Percentiles rank a stretch among this genome's conserved stretches.
phyloP scores from a whole-genome alignment of 306 rosid genomes.

The Malus asiatica region DNA sequence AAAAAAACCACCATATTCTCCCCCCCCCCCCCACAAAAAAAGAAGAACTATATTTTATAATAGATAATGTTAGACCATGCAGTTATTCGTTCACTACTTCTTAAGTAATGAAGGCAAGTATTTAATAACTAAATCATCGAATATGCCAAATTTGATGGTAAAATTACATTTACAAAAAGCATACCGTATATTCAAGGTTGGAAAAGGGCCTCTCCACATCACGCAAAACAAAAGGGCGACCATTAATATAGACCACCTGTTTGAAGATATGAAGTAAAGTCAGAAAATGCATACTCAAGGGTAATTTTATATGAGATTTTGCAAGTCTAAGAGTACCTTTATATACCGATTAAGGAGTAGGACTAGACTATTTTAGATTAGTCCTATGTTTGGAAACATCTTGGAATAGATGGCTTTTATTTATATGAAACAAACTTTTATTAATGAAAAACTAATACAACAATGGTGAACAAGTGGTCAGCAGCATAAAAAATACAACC shows the following conservation, averaged over 20 bases:
- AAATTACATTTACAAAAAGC: conserved; percentile 1
- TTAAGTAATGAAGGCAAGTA: neutral
- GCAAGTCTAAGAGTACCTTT: neutral
- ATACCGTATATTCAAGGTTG: conserved; percentile 84
- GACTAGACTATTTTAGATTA: neutral
- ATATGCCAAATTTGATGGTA: neutral
- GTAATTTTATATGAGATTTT: neutral
- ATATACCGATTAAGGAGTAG: neutral
- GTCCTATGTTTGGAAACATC: neutral
- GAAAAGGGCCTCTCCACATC: conserved; percentile 89
- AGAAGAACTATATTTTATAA: neutral
- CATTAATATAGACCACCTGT: conserved; percentile 85
- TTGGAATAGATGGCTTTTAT: neutral
- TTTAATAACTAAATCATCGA: neutral
- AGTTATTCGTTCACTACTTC: neutral
- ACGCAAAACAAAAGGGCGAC: conserved; percentile 86
- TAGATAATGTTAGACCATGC: neutral
- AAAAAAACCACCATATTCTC: neutral
- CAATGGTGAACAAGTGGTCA: too few relatives aligned
- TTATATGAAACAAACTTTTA: too few relatives aligned
- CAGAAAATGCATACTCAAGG: conserved; percentile 1
- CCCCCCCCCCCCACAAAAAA: too few relatives aligned
- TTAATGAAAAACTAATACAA: too few relatives aligned
- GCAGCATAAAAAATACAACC: too few relatives aligned
- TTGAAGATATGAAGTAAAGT: conserved; percentile 16